phyloP scores from a whole-genome alignment of 2,329 filamentous ascomycete genomes.

The Claviceps digitariae region DNA sequence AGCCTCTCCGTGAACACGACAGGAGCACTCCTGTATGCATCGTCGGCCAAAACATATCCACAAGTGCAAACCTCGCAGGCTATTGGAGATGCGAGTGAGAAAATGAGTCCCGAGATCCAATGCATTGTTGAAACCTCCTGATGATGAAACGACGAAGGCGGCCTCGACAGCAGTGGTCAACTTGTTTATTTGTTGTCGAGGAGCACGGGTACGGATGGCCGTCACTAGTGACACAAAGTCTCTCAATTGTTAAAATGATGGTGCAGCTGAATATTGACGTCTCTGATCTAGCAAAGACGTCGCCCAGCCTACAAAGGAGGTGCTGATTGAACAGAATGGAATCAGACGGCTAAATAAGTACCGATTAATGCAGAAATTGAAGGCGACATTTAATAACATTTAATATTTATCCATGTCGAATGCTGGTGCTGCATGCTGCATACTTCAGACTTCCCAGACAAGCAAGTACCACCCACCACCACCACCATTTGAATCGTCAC shows the following conservation, averaged over 20 bases:
- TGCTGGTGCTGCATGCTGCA: neutral
- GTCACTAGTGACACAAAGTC: neutral
- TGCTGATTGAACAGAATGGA: neutral
- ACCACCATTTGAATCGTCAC: too few relatives aligned
- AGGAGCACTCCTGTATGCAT: slow-evolving; percentile 21
- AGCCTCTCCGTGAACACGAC: slow-evolving; percentile 54
- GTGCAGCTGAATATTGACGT: neutral
- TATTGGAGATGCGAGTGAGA: slow-evolving; percentile 7
- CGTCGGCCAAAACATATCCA: slow-evolving; percentile 47
- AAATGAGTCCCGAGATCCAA: neutral
- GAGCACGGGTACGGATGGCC: too few relatives aligned
- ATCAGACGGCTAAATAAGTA: neutral
- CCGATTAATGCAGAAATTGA: neutral
- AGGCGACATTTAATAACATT: neutral
- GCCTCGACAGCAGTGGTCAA: neutral
- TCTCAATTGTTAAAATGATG: neutral
- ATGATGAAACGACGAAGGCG: neutral
- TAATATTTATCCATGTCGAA: neutral
- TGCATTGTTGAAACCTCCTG: neutral
- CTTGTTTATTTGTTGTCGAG: neutral
- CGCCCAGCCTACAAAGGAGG: neutral
- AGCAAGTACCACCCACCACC: too few relatives aligned
- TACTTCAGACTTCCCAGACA: too few relatives aligned
- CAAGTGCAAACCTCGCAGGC: slow-evolving; percentile 48
- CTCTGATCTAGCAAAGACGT: neutral